Evolutionary conservation across 2,329 filamentous ascomycete genomes (phyloP).

Genomic region (Aspergillus niger): DNA sequence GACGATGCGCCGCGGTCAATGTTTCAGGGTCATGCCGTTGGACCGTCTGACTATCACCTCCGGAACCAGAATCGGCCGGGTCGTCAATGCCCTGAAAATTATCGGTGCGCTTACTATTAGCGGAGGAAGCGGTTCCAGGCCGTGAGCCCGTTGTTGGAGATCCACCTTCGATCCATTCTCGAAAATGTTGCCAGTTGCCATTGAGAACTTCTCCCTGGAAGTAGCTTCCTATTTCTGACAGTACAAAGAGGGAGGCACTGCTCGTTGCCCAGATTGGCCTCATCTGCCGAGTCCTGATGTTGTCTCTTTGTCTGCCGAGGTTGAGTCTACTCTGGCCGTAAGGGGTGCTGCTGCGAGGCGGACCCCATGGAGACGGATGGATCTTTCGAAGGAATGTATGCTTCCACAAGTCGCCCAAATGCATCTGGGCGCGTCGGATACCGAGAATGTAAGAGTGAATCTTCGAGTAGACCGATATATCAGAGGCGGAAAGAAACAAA

Average conservation of each 20-base stretch:
- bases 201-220: slow-evolving; percentile 87
- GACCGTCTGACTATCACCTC: slow-evolving; percentile 19
- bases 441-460: slow-evolving; percentile 86
- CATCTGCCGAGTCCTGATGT: slow-evolving; percentile 65
- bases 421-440: slow-evolving; percentile 81
- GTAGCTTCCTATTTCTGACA: slow-evolving; percentile 84
- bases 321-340: slow-evolving; percentile 63
- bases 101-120: slow-evolving; percentile 20
- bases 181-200: slow-evolving; percentile 77
- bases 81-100: slow-evolving; percentile 10
- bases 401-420: slow-evolving; percentile 84
- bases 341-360: slow-evolving; percentile 63
- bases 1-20: slow-evolving; percentile 74
- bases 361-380: slow-evolving; percentile 70
- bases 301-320: slow-evolving; percentile 65
- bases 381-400: slow-evolving; percentile 75
- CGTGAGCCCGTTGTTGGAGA: slow-evolving; percentile 36
- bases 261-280: slow-evolving; percentile 87
- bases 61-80: slow-evolving; percentile 15
- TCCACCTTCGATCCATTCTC: slow-evolving; percentile 67
- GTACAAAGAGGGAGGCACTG: slow-evolving; percentile 82
- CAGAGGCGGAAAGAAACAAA: slow-evolving; percentile 76
- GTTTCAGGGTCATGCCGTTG: slow-evolving; percentile 77
- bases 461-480: slow-evolving; percentile 77
- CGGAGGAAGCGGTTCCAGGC: slow-evolving; percentile 41